A percentile compares a stretch with the other conserved stretches of the same genome.
Conservation (phyloP, 257 asterid species). For the Petunia secreta region DNA sequence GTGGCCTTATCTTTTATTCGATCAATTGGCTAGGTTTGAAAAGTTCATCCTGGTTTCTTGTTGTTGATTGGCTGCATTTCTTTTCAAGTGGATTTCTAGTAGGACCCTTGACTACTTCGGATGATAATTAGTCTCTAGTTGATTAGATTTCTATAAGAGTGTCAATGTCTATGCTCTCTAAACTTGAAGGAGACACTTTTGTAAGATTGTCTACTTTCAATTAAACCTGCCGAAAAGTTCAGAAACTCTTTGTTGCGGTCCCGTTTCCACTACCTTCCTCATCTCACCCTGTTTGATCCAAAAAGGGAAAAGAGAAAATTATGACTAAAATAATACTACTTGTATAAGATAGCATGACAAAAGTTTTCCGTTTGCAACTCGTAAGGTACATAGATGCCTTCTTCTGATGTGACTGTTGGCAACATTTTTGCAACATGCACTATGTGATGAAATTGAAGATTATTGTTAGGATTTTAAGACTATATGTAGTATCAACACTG, state of each 20-base stretch:
- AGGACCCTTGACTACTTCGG: constrained; percentile 38
- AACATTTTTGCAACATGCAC: background rate
- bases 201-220: background rate
- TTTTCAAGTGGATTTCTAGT: constrained; percentile 53
- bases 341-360: background rate
- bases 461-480: too few species aligned
- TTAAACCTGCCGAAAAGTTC: background rate
- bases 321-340: background rate
- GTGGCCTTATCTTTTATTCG: constrained; percentile 55
- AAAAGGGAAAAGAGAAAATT: background rate
- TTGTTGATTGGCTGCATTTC: constrained; percentile 54
- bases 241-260: constrained; percentile 43
- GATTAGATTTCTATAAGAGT: constrained; percentile 35
- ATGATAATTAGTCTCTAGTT: constrained; percentile 33
- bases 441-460: background rate
- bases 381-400: background rate
- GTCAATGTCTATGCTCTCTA: constrained; percentile 16
- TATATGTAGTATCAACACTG: too few species aligned
- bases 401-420: background rate
- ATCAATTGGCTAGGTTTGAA: constrained; percentile 58
- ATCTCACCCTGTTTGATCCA: constrained; percentile 14
- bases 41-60: constrained; percentile 44
- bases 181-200: constrained; percentile 44
- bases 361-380: background rate
- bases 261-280: constrained; percentile 34